phyloP scores from a whole-genome alignment of 345 rosid species.

The Gossypium australe region DNA sequence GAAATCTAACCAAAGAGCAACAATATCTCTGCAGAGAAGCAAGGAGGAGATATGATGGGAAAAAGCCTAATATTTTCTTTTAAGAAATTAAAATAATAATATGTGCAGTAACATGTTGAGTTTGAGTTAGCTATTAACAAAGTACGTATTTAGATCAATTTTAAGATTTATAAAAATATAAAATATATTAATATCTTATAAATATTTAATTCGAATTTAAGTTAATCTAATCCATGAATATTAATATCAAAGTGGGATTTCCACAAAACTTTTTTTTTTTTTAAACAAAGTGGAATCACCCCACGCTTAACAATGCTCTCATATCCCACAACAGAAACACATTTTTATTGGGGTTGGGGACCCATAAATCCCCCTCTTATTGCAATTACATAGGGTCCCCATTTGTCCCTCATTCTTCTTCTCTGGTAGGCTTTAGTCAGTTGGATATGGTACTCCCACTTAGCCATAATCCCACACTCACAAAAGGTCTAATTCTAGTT shows the following conservation, averaged over 20 bases:
- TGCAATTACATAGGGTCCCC: not conserved
- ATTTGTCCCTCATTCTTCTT: conserved; percentile 5
- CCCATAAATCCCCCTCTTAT: not conserved
- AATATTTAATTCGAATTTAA: rapidly evolving
- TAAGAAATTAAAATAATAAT: no score
- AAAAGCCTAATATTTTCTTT: not conserved
- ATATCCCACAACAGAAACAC: not conserved
- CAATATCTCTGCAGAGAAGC: not conserved
- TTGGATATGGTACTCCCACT: conserved; percentile 4
- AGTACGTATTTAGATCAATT: rapidly evolving
- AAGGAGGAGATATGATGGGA: conserved; percentile 2
- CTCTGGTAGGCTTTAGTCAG: not conserved
- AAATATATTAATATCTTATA: no score
- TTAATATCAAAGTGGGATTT: not conserved
- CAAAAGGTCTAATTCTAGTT: not conserved
- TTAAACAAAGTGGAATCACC: not conserved
- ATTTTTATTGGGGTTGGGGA: not conserved
- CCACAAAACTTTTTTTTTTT: not conserved
- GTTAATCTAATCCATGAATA: no score
- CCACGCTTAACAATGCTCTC: conserved; percentile 4
- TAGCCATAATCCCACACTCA: not conserved
- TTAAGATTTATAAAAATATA: no score
- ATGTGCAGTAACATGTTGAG: no score
- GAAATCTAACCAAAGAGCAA: not conserved
- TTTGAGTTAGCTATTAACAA: no score